Conservation (phyloP, 306 rosid genomes). For the Prunus armeniaca region DNA sequence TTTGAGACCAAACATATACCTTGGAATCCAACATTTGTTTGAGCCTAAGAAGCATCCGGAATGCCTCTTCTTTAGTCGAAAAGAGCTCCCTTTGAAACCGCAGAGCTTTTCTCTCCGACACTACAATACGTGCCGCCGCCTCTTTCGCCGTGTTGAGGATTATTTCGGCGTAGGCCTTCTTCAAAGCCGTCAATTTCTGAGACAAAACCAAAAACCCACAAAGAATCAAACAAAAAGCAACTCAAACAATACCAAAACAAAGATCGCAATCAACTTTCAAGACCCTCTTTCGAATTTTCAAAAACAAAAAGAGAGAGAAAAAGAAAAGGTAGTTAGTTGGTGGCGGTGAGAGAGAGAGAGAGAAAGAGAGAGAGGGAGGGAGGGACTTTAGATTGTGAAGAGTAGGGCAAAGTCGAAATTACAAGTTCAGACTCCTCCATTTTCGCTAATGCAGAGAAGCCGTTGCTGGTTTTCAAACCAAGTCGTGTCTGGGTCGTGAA, state of each 20-base stretch:
- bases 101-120: conserved; percentile 61
- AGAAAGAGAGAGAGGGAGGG: not conserved
- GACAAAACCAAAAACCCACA: not conserved
- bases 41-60: conserved; percentile 69
- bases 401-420: not conserved
- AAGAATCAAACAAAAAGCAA: not conserved
- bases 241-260: conserved; percentile 15
- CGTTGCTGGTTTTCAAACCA: conserved; percentile 3
- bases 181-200: conserved; percentile 78
- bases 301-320: not conserved
- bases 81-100: conserved; percentile 57
- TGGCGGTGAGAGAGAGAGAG: not conserved
- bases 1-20: conserved; percentile 34
- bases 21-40: conserved; percentile 75
- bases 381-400: not conserved
- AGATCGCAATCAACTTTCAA: conserved; percentile 16
- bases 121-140: conserved; percentile 73
- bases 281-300: conserved; percentile 9
- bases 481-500: conserved; percentile 1
- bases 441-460: conserved; percentile 9
- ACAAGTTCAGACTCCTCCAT: conserved; percentile 62
- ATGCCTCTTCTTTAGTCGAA: conserved; percentile 58
- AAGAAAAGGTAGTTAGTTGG: conserved; percentile 7
- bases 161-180: conserved; percentile 82
- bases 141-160: conserved; percentile 82